Evolutionary conservation across 768 basidiomycete genomes (phyloP).

Genomic region (Multifurca ochricompacta): DNA sequence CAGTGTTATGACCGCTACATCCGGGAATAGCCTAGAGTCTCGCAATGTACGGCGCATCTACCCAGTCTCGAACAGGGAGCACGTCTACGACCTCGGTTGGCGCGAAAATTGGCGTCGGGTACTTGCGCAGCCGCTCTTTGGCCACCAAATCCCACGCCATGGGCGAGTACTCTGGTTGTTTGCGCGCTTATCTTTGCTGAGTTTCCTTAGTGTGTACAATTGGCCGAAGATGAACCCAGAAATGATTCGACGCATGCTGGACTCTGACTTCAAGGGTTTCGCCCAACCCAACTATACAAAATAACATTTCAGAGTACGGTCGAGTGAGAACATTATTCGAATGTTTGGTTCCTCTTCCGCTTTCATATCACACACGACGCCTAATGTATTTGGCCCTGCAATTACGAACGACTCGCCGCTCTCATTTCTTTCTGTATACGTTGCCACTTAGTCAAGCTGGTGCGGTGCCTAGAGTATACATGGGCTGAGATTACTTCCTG

Average conservation of each 20-base stretch:
- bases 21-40: background rate
- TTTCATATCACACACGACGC: background rate
- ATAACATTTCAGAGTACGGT: background rate
- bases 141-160: background rate
- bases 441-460: background rate
- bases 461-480: background rate
- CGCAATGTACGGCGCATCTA: background rate
- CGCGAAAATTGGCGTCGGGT: slow-evolving; percentile 19
- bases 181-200: background rate
- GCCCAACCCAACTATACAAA: background rate
- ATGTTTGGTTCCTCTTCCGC: background rate
- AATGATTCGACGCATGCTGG: slow-evolving; percentile 14
- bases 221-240: slow-evolving; percentile 22
- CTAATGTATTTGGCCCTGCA: background rate
- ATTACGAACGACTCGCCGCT: background rate
- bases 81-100: slow-evolving; percentile 21
- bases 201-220: slow-evolving; percentile 1
- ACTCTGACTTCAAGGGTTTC: background rate
- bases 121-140: slow-evolving; percentile 10
- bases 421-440: background rate
- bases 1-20: background rate
- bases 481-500: background rate
- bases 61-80: slow-evolving; percentile 8
- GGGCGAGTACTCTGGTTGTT: slow-evolving; percentile 1
- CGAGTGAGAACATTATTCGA: background rate